Evolutionary conservation across 805 yeast genomes (phyloP), one percentile per base, ranked within the genome.

Genomic region (Kazachstania martiniae): DNA sequence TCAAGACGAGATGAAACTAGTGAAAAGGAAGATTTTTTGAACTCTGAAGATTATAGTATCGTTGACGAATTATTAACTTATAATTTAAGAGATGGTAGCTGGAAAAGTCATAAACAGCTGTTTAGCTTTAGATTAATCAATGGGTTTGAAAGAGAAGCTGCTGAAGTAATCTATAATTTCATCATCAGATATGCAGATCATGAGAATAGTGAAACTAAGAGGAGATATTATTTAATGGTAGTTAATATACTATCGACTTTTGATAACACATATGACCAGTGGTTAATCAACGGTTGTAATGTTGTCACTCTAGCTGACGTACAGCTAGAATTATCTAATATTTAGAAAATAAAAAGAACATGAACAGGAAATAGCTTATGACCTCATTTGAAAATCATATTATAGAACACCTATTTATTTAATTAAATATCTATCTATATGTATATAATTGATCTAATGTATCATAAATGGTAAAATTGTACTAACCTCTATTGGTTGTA

Each of bases 401-500:
- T 19, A 8, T 19, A 19, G 21, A 8, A 19, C 21, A 19, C 9
- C n/a, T n/a, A n/a, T n/a, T n/a, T n/a, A n/a, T n/a, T n/a, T n/a
- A n/a, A n/a, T n/a, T n/a, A n/a, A n/a, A n/a, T n/a, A n/a, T n/a
- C n/a, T n/a, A n/a, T n/a, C n/a, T n/a, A n/a, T n/a, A n/a, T n/a
- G n/a, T 29, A 23, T 8, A 21, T 28, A 13, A 28, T n/a, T 25
- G 13, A 21, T 28, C 7, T n/a, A n/a, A n/a, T n/a, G n/a, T 26
- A 26, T 12, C 10, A 12, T 15, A 12, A 6, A 26, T 28, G 9
- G 16, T 21, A 17, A 9, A 5, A 12, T 19, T 13, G 17, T 3
- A 10, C 29, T 27, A 40, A 24, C 89, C 89, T 34, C 72, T 58
- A 44, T 78, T 73, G 53, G 69, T 73, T 29, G 87, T 85, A 51